Percentiles rank a stretch among this genome's conserved stretches.
phyloP scores from a whole-genome alignment of 2,329 filamentous ascomycete species.

The Clarireedia homoeocarpa region DNA sequence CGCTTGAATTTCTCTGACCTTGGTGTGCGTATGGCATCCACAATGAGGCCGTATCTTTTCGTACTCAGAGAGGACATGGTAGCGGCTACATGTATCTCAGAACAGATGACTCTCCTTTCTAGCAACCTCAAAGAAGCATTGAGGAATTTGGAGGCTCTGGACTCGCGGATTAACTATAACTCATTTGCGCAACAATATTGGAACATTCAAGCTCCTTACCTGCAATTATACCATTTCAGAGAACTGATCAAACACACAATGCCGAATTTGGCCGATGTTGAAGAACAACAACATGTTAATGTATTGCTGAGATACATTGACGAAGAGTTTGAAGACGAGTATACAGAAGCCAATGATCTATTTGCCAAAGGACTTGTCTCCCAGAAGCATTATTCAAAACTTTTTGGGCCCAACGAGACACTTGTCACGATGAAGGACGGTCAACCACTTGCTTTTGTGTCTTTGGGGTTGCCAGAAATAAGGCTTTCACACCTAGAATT shows the following conservation, averaged over 20 bases:
- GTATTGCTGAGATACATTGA: neutral
- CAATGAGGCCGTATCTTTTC: too few species aligned
- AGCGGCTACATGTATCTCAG: neutral
- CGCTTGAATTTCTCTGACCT: neutral
- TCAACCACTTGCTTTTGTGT: neutral
- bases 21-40: neutral
- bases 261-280: neutral
- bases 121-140: neutral
- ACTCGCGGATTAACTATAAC: too few species aligned
- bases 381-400: neutral
- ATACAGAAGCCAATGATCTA: neutral
- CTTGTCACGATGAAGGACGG: neutral
- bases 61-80: too few species aligned
- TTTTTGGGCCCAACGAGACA: neutral
- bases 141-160: too few species aligned
- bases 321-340: neutral
- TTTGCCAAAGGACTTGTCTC: neutral
- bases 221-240: neutral
- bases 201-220: neutral
- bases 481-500: too few species aligned
- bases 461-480: too few species aligned
- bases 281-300: neutral
- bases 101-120: neutral
- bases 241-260: neutral
- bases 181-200: too few species aligned